A percentile compares a stretch with the other conserved stretches of the same genome.
Conservation (phyloP, 495 filamentous ascomycete species). For the Bryoglossum gracile region DNA sequence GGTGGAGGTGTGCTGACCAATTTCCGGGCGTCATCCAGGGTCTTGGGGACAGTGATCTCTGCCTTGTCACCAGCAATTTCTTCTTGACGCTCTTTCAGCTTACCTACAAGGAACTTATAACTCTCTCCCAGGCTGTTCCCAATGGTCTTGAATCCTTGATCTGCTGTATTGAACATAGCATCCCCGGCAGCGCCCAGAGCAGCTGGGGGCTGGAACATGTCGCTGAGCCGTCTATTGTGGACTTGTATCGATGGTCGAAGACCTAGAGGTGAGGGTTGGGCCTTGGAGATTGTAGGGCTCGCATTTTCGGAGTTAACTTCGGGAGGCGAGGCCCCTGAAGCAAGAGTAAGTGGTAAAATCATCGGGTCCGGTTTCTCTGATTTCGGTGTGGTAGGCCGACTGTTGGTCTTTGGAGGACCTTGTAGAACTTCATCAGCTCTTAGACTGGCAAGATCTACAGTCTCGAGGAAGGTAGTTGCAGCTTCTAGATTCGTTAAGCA, state of each 20-base stretch:
- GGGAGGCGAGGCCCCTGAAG: slow-evolving; percentile 18
- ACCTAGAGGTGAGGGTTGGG: slow-evolving; percentile 32
- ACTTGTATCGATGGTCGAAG: slow-evolving; percentile 35
- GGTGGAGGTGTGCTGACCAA: slow-evolving; percentile 66
- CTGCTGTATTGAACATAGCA: slow-evolving; percentile 75
- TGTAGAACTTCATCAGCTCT: slow-evolving; percentile 67
- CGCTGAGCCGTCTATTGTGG: slow-evolving; percentile 60
- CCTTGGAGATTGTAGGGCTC: slow-evolving; percentile 29
- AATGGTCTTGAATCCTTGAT: slow-evolving; percentile 85
- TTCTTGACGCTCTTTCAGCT: slow-evolving; percentile 63
- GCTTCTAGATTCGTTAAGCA: slow-evolving; percentile 96
- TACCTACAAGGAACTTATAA: slow-evolving; percentile 89
- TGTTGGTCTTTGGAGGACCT: slow-evolving; percentile 52
- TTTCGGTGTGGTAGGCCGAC: slow-evolving; percentile 45
- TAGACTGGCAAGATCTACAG: slow-evolving; percentile 87
- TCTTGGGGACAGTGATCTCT: slow-evolving; percentile 64
- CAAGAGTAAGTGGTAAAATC: slow-evolving; percentile 30
- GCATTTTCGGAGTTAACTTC: slow-evolving; percentile 14
- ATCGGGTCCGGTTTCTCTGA: slow-evolving; percentile 21
- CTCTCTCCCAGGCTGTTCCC: slow-evolving; percentile 79
- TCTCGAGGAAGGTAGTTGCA: slow-evolving; percentile 92
- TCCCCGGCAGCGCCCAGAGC: slow-evolving; percentile 77
- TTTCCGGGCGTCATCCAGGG: slow-evolving; percentile 84
- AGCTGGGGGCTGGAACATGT: slow-evolving; percentile 75
- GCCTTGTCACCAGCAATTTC: slow-evolving; percentile 29